Evolutionary conservation across 148 eudicot species (phyloP), one percentile per base, ranked within the genome.

Genomic region (Cornus florida): DNA sequence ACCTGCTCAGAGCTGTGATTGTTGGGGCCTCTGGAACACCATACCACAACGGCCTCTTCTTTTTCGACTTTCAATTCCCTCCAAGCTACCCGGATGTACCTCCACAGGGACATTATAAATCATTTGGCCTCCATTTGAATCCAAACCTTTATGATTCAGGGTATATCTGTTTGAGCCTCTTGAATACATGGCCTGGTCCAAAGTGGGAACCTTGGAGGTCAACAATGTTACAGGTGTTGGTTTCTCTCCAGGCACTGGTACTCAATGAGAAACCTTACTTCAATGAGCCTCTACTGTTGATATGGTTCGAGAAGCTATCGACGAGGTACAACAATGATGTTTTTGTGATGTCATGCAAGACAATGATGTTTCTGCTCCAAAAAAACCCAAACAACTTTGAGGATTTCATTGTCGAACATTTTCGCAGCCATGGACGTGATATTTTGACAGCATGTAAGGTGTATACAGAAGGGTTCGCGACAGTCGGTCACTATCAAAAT

Each of bases 211-310:
- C 88, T 11, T 24, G 3, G 1, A 62, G 62, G 0, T 95, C 98
- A 19, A 91, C 86, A 6, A 77, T 93, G 35, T 83, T 88, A 46
- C 97, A 95, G 87, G 75, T 95, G 6, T 82, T 95, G 28, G 86
- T 95, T 13, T 95, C 99, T 4, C 83, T 95, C 57, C 97, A 95
- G 74, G 99, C 90, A 6, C 90, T 95, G 6, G 94, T 95, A 53
- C 86, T 95, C 11, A 93, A 95, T 82, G 89, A 82, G 69, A 81
- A 76, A 43, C 98, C 98, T 0, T 93, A 69, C 76, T 95, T 89
- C 76, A 95, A 95, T 59, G 97, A 92, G 78, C 97, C 97, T 7
- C 86, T 86, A 0, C 32, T 28, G 28, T 64, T 11, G 10, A 43
- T 0, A 43, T 43, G 88, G 90, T 72, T 82, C 57, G 50, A 16